Evolutionary conservation across 768 basidiomycete genomes (phyloP).

Genomic region (Terana coerulea): DNA sequence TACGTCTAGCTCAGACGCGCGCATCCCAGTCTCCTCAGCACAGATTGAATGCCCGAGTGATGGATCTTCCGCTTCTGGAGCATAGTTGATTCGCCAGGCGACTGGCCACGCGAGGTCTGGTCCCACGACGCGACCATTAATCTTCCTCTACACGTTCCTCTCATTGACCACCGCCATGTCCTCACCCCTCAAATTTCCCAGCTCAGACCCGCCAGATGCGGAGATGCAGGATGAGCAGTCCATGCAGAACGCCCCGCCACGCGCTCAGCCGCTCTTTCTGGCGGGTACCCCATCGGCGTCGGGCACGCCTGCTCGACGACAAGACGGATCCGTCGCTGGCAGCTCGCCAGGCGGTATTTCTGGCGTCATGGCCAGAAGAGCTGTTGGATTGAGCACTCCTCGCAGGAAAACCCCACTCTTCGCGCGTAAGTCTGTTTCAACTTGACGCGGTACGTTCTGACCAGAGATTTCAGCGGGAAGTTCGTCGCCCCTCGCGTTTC

Average conservation of each 20-base stretch:
- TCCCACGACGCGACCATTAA: constrained; percentile 3
- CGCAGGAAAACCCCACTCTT: constrained; percentile 23
- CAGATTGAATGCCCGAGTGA: too few relatives aligned
- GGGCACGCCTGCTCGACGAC: constrained; percentile 22
- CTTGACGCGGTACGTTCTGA: too few relatives aligned
- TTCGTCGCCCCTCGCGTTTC: constrained; percentile 62
- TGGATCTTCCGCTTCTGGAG: too few relatives aligned
- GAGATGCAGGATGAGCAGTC: constrained; percentile 26
- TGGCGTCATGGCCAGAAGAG: constrained; percentile 24
- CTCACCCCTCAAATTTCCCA: constrained; percentile 26
- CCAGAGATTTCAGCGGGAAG: constrained; percentile 9
- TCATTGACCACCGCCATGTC: constrained; percentile 15
- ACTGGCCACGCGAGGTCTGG: too few relatives aligned
- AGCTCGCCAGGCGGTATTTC: constrained; percentile 15
- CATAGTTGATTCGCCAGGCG: too few relatives aligned
- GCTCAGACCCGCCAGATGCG: constrained; percentile 27
- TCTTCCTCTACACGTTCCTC: neutral
- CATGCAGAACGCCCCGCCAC: constrained; percentile 23
- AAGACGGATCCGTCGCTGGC: constrained; percentile 7
- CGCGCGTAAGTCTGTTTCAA: constrained; percentile 22
- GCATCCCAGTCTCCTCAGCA: too few relatives aligned
- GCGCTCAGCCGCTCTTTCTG: constrained; percentile 28
- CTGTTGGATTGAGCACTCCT: constrained; percentile 26
- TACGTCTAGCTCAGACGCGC: too few relatives aligned
- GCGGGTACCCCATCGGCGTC: constrained; percentile 26